phyloP scores from a whole-genome alignment of 169 alveolate species.

The Theileria parva region DNA sequence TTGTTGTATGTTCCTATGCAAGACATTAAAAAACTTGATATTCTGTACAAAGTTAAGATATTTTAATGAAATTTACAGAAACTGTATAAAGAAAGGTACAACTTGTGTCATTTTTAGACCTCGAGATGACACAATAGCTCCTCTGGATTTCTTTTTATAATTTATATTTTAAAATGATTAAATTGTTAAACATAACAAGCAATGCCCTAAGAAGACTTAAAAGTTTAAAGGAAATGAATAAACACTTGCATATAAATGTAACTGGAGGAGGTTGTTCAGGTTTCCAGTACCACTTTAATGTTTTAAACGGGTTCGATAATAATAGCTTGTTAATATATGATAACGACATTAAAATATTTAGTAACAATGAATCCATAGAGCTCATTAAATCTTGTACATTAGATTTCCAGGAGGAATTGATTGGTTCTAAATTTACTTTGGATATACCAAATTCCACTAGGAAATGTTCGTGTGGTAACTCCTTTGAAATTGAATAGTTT shows the following conservation, averaged over 20 bases:
- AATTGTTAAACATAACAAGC: slow-evolving; percentile 26
- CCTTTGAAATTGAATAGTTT: slow-evolving; percentile 63
- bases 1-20: background rate
- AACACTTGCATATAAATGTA: slow-evolving; percentile 61
- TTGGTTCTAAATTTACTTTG: slow-evolving; percentile 69
- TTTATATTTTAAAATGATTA: slow-evolving; percentile 2
- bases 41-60: background rate
- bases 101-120: background rate
- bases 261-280: slow-evolving; percentile 83
- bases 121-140: background rate
- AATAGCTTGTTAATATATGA: slow-evolving; percentile 51
- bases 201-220: slow-evolving; percentile 66
- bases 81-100: background rate
- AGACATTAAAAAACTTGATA: background rate
- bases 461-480: slow-evolving; percentile 79
- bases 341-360: slow-evolving; percentile 60
- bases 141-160: slow-evolving; percentile 54
- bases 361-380: slow-evolving; percentile 65
- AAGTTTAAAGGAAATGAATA: slow-evolving; percentile 45
- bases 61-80: background rate
- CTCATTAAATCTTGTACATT: slow-evolving; percentile 65
- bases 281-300: slow-evolving; percentile 70
- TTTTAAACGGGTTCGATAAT: background rate
- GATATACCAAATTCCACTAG: slow-evolving; percentile 72
- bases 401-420: slow-evolving; percentile 67